phyloP scores from a whole-genome alignment of 768 basidiomycete species.

The Agaricus subrufescens region DNA sequence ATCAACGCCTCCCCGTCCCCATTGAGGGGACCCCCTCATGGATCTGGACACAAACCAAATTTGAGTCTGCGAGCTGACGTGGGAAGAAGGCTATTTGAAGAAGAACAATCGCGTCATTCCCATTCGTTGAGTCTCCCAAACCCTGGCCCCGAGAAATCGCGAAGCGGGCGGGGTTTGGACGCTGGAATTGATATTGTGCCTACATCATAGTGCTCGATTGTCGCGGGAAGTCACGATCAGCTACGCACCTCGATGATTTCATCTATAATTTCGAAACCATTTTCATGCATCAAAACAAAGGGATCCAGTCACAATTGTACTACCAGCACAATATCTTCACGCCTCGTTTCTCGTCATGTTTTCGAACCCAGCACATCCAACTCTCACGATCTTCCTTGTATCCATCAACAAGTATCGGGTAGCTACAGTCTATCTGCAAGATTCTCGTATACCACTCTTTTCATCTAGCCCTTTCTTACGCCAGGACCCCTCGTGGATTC shows the following conservation, averaged over 20 bases:
- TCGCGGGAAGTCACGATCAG: neutral
- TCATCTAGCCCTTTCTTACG: slow-evolving; percentile 14
- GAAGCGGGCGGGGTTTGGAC: slow-evolving; percentile 28
- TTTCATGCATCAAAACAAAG: slow-evolving; percentile 4
- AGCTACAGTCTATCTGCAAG: neutral
- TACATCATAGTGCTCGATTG: slow-evolving; percentile 21
- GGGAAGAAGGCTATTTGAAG: slow-evolving; percentile 67
- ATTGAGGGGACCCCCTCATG: slow-evolving; percentile 23
- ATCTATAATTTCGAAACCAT: neutral
- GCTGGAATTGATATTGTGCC: slow-evolving; percentile 43
- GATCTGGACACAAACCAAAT: slow-evolving; percentile 32
- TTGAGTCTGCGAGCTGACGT: slow-evolving; percentile 57
- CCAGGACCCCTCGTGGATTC: slow-evolving; percentile 4
- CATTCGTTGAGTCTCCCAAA: neutral
- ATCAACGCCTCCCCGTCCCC: slow-evolving; percentile 72
- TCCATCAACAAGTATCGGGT: neutral
- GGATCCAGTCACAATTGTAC: slow-evolving; percentile 7
- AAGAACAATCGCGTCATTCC: slow-evolving; percentile 48
- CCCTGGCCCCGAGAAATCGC: slow-evolving; percentile 18
- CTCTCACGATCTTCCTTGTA: neutral
- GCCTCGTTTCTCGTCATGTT: slow-evolving; percentile 25
- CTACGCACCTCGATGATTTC: slow-evolving; percentile 2
- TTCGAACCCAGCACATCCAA: slow-evolving; percentile 19
- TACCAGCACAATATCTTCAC: slow-evolving; percentile 16
- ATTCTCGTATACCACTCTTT: slow-evolving; percentile 1